Evolutionary conservation across 1,284 basidiomycete genomes (phyloP), one percentile per base, ranked within the genome.

Genomic region (Dichomitus squalens): DNA sequence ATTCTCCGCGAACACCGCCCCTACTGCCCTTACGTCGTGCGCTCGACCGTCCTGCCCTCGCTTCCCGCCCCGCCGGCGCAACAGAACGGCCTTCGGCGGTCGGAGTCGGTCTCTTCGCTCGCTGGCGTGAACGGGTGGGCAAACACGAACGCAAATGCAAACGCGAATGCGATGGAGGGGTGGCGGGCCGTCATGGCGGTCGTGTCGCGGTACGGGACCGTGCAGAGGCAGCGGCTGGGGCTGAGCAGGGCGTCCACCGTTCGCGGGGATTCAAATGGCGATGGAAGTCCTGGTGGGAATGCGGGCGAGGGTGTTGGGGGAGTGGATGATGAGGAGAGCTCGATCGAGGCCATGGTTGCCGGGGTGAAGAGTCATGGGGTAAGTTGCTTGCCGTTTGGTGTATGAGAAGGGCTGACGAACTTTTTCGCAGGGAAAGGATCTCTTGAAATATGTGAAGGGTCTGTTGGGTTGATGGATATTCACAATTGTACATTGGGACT

Each of bases 11-110:
- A 93, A 70, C 90, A 93, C 68, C 80, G 91, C 21, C 85, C 88
- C 3, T 90, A 90, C 64, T 93, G 91, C 64, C 90, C 90, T 20
- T 93, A 90, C 61, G 81, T 90, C 47, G 85, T 87, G 23, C 81
- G 82, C 21, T 89, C 88, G 7, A 90, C 88, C 2, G 67, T 77
- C 3, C 74, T 92, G 9, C 87, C 88, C 3, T 80, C 83, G 1
- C 69, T 86, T 9, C 77, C 84, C n/a, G 67, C 75, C 9, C 68
- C 71, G 3, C 61, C 69, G 7, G n/a, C 57, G 18, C 46, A 41
- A 20, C 53, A 49, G 25, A 55, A 52, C 18, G 58, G 52, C 1
- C 57, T 66, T 20, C 57, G 64, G 69, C 62, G 47, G 54, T 55
- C 66, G 49, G 29, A 40, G 36, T 75, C 75, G 1, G 64, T 61